Evolutionary conservation across 345 rosid species (phyloP), one percentile per base, ranked within the genome.

Genomic region (Populus nigra): DNA sequence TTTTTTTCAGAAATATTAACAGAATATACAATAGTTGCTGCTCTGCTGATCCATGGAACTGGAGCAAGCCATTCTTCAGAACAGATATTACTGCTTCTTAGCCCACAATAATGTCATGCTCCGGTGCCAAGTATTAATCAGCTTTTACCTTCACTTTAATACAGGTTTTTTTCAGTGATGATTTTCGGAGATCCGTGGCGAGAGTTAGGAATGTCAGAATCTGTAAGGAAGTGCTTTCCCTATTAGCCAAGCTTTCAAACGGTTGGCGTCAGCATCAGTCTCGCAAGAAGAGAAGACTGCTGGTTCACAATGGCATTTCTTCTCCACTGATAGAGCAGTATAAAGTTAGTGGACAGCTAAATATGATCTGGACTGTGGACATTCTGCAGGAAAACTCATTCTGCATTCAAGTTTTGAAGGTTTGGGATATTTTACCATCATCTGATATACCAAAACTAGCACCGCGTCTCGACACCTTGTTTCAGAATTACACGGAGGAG

Each of bases 361-460:
- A 76, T n/a, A 75, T 87, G 27, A 68, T 84, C 50, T 85, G 90
- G 88, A 65, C 80, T 61, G 68, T 82, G 66, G 90, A 87, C 43
- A 77, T 74, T 29, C 5, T 65, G 43, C 68, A 69, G 76, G 83
- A 75, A 73, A 11, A 69, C 8, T 62, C 71, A 7, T 55, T 76
- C 49, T 29, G 77, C 59, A 23, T 85, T 33, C 90, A 87, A 72
- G 82, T 76, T 49, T 47, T 84, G 68, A 85, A 69, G 83, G 78
- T 84, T 5, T 88, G 69, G 87, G 88, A 85, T n/a, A 62, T 84
- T n/a, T 17, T 87, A 70, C 70, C 80, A 72, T 69, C 35, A 36
- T 68, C 65, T 50, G 83, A 76, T 39, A 23, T 77, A 16, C 73
- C 84, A 45, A 65, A 69, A 23, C 80, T 70, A 12, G 70, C 70